Base-by-base conservation (phyloP, 768 basidiomycete species). In the Russula sp. region DNA sequence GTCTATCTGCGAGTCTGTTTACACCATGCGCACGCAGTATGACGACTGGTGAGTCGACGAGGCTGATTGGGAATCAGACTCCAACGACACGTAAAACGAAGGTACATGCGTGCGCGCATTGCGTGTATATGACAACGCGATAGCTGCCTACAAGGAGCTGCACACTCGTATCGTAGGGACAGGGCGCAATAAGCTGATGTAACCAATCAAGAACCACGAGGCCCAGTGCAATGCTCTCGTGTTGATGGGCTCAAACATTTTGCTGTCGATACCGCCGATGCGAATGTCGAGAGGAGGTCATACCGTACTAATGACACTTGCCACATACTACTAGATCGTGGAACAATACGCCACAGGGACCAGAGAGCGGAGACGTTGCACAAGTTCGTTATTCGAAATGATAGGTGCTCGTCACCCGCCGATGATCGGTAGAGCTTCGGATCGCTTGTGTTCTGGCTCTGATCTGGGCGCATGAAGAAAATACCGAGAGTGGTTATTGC, bases 1-100 rank as follows among this genome's bases (percentile, higher is more conserved):
- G 49, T 57, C 61, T 38, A 34, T 28, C 3, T 28, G 40, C 24
- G 24, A 20, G 55, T 62, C 54, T 51, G 48, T 49, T 44, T 49
- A 13, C 24, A 40, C 44, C 18, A 24, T 42, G 24, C 20, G n/a
- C 22, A 18, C 8, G 50, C n/a, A 28, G 14, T 34, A 58, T 64
- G 63, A 59, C 52, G 63, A 59, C 52, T 14, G 34, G 26, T 10
- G 44, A 36, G 53, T 11, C 8, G 44, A 55, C 8, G 18, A 24
- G 11, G 18, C 24, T 22, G 50, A 60, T 28, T 26, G 49, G 32
- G 18, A 28, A 2, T 11, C 5, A 5, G 13, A 40, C 20, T 26
- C 28, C 18, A 28, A 30, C 10, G 38, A 57, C 38, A 59, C 57
- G 63, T 59, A 59, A 64, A 54, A 24, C 7, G 22, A 46, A 58